Conservation (phyloP, 768 basidiomycete species). For the Auriscalpium orientale region DNA sequence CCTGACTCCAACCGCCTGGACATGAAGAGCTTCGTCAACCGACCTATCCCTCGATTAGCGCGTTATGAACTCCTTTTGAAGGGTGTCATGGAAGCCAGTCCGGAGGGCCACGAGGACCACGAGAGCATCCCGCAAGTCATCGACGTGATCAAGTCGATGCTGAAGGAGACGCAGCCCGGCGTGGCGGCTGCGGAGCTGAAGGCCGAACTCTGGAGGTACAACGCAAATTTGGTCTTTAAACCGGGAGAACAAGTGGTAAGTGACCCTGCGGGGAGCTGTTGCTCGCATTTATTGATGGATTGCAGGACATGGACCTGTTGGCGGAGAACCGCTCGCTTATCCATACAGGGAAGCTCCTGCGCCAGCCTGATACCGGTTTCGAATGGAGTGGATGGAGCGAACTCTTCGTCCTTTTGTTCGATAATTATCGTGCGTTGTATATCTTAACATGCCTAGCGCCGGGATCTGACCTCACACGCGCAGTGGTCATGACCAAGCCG, state of each 20-base stretch:
- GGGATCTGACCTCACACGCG: background rate
- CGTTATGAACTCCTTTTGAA: constrained; percentile 85
- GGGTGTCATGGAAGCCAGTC: constrained; percentile 69
- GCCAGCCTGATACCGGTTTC: constrained; percentile 84
- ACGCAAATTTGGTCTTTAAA: constrained; percentile 74
- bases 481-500: constrained; percentile 86
- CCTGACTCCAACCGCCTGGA: constrained; percentile 76
- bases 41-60: constrained; percentile 83
- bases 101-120: constrained; percentile 69
- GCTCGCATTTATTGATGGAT: too few relatives aligned
- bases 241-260: constrained; percentile 61
- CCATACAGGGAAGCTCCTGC: constrained; percentile 72
- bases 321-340: constrained; percentile 79
- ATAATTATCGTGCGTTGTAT: constrained; percentile 74
- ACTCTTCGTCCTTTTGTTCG: constrained; percentile 84
- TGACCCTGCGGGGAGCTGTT: background rate
- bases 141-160: constrained; percentile 78
- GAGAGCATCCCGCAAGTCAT: constrained; percentile 79
- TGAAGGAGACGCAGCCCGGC: constrained; percentile 83
- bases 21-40: constrained; percentile 89
- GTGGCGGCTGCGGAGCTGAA: constrained; percentile 81
- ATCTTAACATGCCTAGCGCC: background rate
- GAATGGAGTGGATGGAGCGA: constrained; percentile 90
- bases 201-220: constrained; percentile 84
- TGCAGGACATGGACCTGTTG: constrained; percentile 80